Evolutionary conservation across 192 early-diverging fungal species (phyloP), one percentile per base, ranked within the genome.

Genomic region (Coemansia sp.): DNA sequence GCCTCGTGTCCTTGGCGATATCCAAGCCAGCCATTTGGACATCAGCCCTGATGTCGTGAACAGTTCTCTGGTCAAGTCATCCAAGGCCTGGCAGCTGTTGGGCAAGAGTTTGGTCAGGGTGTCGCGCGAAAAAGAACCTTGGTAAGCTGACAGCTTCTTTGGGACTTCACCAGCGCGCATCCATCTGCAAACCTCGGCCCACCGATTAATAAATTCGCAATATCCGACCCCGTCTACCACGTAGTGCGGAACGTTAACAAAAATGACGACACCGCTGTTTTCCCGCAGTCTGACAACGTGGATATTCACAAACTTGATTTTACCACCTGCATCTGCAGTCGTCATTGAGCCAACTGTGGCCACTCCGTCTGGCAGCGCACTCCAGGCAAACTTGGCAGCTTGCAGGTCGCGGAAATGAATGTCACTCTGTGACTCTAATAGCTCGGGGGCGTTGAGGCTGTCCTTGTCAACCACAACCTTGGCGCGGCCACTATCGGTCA

Each of bases 201-300:
- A 75, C 0, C 31, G 63, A 13, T 28, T 43, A 7, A 66, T 62
- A 62, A 75, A 70, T 37, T 8, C 40, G 23, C 48, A 28, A 23
- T 40, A 65, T 5, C 67, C 73, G 11, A 26, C 23, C 2, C 59
- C 62, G 45, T 75, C 73, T 1, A 69, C 35, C 14, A 58, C 31
- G 14, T 9, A 39, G 9, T 75, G 73, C 0, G 51, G 18, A 46
- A 66, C 13, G 1, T 34, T 43, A 1, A 53, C 26, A 50, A 63
- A 53, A 21, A 75, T 24, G 0, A 59, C 60, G 5, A 70, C 67
- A 0, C 73, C 73, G 28, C 63, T 66, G 43, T 59, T 63, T 2
- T 75, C 39, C 10, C n/a, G 35, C 9, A 69, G 43, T 34, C 59
- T 34, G 6, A 26, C 21, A 23, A 75, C 20, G 16, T 43, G 21